A percentile compares a stretch with the other conserved stretches of the same genome.
Evolutionary conservation across 176 grass and related monocot genomes (phyloP).

Genomic region (bread wheat (Triticum aestivum)): DNA sequence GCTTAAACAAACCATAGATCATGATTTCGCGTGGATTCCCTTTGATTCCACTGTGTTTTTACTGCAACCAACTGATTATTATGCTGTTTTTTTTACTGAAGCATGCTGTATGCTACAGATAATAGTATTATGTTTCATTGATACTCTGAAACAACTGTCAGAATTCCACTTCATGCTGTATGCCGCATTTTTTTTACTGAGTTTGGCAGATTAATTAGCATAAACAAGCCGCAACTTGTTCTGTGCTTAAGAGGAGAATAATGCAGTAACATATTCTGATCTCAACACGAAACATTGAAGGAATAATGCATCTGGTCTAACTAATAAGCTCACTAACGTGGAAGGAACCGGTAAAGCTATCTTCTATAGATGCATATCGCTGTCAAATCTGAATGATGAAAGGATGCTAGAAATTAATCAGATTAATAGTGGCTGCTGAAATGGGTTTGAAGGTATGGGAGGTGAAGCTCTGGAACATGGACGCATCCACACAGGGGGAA

Average conservation of each 20-base stretch:
- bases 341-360: not conserved
- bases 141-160: not conserved
- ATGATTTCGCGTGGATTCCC: not conserved
- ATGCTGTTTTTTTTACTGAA: too few species aligned
- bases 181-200: not conserved
- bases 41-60: not conserved
- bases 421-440: not conserved
- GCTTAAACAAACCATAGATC: not conserved
- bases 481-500: conserved; percentile 34
- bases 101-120: not conserved
- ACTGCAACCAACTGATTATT: not conserved
- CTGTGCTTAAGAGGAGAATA: not conserved
- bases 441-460: conserved; percentile 64
- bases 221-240: not conserved
- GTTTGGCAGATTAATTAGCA: too few species aligned
- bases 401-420: not conserved
- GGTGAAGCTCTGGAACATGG: conserved; percentile 70
- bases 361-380: not conserved
- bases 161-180: not conserved
- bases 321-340: too few species aligned
- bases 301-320: too few species aligned
- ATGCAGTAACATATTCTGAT: not conserved
- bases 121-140: not conserved
- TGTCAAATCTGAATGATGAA: not conserved
- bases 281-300: too few species aligned